Conservation (phyloP, 768 basidiomycete genomes). For the Tylopilus sp. region DNA sequence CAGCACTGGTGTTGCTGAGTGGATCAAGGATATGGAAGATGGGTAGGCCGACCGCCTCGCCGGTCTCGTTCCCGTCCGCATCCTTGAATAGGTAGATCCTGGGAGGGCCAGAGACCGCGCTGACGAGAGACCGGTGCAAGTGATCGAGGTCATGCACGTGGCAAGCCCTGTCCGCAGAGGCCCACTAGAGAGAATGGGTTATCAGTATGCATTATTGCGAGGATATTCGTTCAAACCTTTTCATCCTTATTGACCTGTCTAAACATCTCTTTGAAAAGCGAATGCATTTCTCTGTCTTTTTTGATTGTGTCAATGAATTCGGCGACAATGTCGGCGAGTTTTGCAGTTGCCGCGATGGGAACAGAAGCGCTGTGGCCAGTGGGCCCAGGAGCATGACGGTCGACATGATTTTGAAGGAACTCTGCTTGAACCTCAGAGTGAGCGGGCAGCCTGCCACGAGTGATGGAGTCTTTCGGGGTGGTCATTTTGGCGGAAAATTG, state of each 20-base stretch:
- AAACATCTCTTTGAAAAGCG: not conserved
- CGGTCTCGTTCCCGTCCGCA: slow-evolving; percentile 1
- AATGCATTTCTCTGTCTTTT: not conserved
- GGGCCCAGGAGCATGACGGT: not conserved
- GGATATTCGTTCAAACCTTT: not conserved
- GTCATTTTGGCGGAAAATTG: not conserved
- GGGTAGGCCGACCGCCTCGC: slow-evolving; percentile 18
- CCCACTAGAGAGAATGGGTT: not conserved
- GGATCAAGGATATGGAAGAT: slow-evolving; percentile 16
- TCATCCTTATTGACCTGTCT: not conserved
- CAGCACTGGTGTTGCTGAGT: slow-evolving; percentile 21
- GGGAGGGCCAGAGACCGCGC: not conserved
- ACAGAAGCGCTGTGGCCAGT: not conserved
- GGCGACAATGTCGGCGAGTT: not conserved
- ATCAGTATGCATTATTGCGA: not conserved
- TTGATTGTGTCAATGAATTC: not conserved
- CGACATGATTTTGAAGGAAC: not conserved
- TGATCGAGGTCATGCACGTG: not conserved
- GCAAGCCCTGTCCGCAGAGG: not conserved
- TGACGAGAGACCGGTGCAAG: not conserved
- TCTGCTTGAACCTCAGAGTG: not conserved
- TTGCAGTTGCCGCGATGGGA: not conserved
- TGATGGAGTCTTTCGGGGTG: not conserved
- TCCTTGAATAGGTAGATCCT: not conserved
- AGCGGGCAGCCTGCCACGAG: not conserved